These are phyloP conservation scores for Cryphonectria japonica DNA, from an alignment of 2,329 filamentous ascomycete genomes.

Conservation along the genomic window DNA sequence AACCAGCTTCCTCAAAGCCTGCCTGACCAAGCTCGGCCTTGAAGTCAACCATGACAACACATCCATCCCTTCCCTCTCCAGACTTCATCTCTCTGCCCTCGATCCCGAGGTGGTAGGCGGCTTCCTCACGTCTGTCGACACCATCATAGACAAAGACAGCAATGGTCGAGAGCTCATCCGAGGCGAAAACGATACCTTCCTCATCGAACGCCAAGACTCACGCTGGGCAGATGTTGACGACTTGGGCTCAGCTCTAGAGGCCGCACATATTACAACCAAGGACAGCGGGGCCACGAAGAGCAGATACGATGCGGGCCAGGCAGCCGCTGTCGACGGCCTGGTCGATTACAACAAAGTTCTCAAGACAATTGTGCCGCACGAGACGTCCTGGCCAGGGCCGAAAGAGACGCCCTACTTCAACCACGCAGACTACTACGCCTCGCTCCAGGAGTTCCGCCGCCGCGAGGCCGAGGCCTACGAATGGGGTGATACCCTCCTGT, in stretches of 20 bases:
- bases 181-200: conserved; percentile 82
- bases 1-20: conserved; percentile 76
- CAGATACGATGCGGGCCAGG: conserved; percentile 26
- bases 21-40: conserved; percentile 80
- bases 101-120: conserved; percentile 68
- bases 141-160: conserved; percentile 66
- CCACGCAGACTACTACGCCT: conserved; percentile 76
- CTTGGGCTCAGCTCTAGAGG: conserved; percentile 56
- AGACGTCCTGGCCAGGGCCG: conserved; percentile 65
- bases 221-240: conserved; percentile 62
- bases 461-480: conserved; percentile 59
- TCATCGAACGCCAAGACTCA: conserved; percentile 69
- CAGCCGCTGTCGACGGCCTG: conserved; percentile 57
- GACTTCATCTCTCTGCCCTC: conserved; percentile 77
- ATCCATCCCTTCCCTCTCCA: conserved; percentile 77
- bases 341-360: conserved; percentile 74
- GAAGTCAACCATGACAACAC: conserved; percentile 71
- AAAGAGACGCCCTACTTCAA: conserved; percentile 86
- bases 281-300: not conserved
- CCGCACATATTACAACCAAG: conserved; percentile 36
- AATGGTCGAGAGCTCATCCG: conserved; percentile 72
- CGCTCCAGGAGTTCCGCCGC: conserved; percentile 68
- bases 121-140: conserved; percentile 67
- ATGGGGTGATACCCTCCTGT: conserved; percentile 81
- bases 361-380: conserved; percentile 77